Percentiles rank a stretch among this genome's conserved stretches.
Conservation (phyloP, 1,284 basidiomycete genomes). For the Cryptococcus sp. region DNA sequence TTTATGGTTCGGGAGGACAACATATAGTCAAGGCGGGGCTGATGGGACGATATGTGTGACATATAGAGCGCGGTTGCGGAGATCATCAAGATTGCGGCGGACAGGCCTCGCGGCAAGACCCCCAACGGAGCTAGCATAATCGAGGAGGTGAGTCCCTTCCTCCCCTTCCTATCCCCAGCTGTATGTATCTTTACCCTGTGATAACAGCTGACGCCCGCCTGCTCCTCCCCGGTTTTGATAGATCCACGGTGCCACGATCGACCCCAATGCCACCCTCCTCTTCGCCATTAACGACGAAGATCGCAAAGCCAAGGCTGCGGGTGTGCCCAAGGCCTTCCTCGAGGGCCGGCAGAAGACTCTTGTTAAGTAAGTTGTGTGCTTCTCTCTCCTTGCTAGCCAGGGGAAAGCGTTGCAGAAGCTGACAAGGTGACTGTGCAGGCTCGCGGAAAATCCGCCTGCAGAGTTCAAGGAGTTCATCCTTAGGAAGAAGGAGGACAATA, state of each 20-base stretch:
- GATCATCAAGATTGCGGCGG: conserved; percentile 54
- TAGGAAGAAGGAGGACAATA: conserved; percentile 55
- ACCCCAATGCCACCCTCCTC: conserved; percentile 58
- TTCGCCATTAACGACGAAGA: conserved; percentile 58
- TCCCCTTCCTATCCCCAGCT: conserved; percentile 35
- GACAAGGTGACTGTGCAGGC: conserved; percentile 37
- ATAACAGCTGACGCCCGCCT: background rate
- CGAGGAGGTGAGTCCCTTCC: conserved; percentile 24
- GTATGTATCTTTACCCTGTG: background rate
- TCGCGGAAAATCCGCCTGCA: conserved; percentile 52
- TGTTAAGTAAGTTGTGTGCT: conserved; percentile 19
- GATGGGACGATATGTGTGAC: background rate
- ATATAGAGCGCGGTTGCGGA: conserved; percentile 53
- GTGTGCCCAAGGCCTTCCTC: conserved; percentile 52
- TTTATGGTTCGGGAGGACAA: background rate
- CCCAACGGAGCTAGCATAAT: conserved; percentile 38
- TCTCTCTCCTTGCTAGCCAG: background rate
- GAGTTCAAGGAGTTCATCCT: conserved; percentile 58
- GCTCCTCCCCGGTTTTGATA: conserved; percentile 28
- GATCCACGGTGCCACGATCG: conserved; percentile 58
- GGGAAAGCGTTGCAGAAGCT: conserved; percentile 10
- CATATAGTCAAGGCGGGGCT: background rate
- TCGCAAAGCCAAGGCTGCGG: conserved; percentile 51
- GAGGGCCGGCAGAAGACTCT: conserved; percentile 52
- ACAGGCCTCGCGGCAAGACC: conserved; percentile 41